phyloP scores from a whole-genome alignment of 2,329 filamentous ascomycete species.

The Ceratocystis destructans region DNA sequence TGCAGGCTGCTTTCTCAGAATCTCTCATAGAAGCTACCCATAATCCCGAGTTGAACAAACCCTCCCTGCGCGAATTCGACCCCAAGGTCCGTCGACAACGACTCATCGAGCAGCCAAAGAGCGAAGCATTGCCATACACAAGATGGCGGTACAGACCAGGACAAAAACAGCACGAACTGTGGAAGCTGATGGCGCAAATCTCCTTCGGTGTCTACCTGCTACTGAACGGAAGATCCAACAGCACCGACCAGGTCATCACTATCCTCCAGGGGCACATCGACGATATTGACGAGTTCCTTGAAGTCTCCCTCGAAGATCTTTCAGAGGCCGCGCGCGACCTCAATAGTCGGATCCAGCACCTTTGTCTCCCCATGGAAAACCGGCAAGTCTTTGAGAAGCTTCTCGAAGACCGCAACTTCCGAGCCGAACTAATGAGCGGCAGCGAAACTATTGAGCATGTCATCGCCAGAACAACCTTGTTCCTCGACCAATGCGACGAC shows the following conservation, averaged over 20 bases:
- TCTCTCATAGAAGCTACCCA: slow-evolving; percentile 50
- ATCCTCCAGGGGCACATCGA: slow-evolving; percentile 89
- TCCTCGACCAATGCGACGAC: slow-evolving; percentile 62
- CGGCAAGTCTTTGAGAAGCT: slow-evolving; percentile 72
- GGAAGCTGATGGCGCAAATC: slow-evolving; percentile 84
- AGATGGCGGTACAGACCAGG: slow-evolving; percentile 63
- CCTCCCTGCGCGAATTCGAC: slow-evolving; percentile 40
- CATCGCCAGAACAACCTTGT: slow-evolving; percentile 59
- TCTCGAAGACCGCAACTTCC: slow-evolving; percentile 71
- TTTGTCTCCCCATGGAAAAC: slow-evolving; percentile 74
- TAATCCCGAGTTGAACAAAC: slow-evolving; percentile 28
- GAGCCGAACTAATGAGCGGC: slow-evolving; percentile 66
- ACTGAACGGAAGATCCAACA: slow-evolving; percentile 74
- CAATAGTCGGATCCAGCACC: slow-evolving; percentile 60
- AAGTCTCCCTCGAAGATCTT: slow-evolving; percentile 74
- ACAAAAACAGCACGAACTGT: slow-evolving; percentile 72
- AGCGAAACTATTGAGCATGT: slow-evolving; percentile 89
- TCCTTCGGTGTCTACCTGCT: slow-evolving; percentile 85
- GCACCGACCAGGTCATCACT: slow-evolving; percentile 70
- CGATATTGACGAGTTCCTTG: slow-evolving; percentile 82
- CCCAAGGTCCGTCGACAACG: slow-evolving; percentile 49
- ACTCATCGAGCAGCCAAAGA: slow-evolving; percentile 53
- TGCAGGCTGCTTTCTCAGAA: slow-evolving; percentile 74
- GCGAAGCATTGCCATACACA: slow-evolving; percentile 57
- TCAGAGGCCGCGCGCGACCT: slow-evolving; percentile 66